Base-by-base conservation (phyloP, 2,329 filamentous ascomycete species). In the Hymenoscyphus salicellus region DNA sequence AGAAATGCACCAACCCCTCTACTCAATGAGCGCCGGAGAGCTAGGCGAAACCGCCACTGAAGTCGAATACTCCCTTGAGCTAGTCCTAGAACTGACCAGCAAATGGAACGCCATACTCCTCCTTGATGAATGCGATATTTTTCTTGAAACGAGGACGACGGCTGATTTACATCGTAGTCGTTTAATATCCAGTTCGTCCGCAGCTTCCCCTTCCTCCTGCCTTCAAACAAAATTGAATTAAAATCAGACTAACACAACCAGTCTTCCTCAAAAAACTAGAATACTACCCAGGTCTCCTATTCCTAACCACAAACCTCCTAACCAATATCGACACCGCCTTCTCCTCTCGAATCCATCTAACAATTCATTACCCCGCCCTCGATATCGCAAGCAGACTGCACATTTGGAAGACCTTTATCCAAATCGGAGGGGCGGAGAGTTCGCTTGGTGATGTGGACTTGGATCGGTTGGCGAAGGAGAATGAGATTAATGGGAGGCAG, bases 1-100 rank as follows among this genome's bases (percentile, higher is more conserved):
- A 10, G 73, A 72, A 28, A 74, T 75, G n/a, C 65, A 64, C 8
- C 64, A 72, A 0, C 76, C 76, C 0, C 63, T 78, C 5, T 75
- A 78, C 69, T 60, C 71, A 0, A 58, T 78, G 11, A 75, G 72
- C 1, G 66, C 65, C 16, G 63, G 67, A 4, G 67, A 65, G 10
- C 63, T 69, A 30, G 67, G 67, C 11, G 41, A 56, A 8, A 57
- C 33, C 1, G 55, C 67, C 1, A 30, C 32, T 10, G 62, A 67
- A 30, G 67, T 69, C 10, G 74, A 78, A 79, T 14, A 87, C 88
- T 70, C 81, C 92, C 36, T 84, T 84, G 71, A 84, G 63, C 84
- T 67, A 88, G 88, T 90, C 63, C 82, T 93, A 65, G 87, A 90
- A 72, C 87, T 93, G 63, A 89, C 89, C 1, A 86, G 90, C 68